Evolutionary conservation across 139 green algal species (phyloP), one percentile per base, ranked within the genome.

Genomic region (Deuterostichococcus epilithicus): DNA sequence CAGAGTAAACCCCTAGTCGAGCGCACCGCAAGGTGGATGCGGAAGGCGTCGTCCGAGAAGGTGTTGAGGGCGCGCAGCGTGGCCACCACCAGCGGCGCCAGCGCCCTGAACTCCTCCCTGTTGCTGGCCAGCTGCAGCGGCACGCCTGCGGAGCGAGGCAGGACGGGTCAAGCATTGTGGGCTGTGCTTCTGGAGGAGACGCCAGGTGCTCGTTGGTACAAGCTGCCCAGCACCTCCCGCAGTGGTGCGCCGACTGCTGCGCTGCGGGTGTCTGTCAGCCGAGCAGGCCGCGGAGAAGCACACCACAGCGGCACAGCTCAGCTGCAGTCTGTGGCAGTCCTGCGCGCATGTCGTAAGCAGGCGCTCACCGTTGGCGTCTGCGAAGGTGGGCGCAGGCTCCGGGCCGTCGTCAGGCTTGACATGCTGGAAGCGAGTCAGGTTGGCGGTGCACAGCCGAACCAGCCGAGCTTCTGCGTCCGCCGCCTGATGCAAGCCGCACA

Each of bases 391-490:
- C 52, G 52, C 52, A 30, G 8, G 52, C 52, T 63, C 52, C 26
- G 52, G 52, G 18, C 52, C 52, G 18, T 63, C 28, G 52, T 63
- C 52, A 28, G 52, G 52, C 52, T 63, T 63, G 52, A 63, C 30
- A 39, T 80, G 78, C 71, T 87, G 80, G 76, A 92, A 96, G 25
- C 88, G 82, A 52, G 88, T 72, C 52, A 98, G 85, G 45, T 90
- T 94, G 69, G 82, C 80, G 32, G 88, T 66, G 75, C 88, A 94
- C 22, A 97, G 82, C 28, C 80, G 59, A 60, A 92, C 84, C 35
- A 96, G 78, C 36, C 88, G 79, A 6, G 77, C 65, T 68, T 87
- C 86, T n/a, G 88, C 71, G 38, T 86, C 45, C 23, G 72, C 45
- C 10, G 73, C 68, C 37, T 72, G 66, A 68, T 75, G 35, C 8